These are phyloP conservation scores for Epichloe uncinata DNA, from an alignment of 2,329 filamentous ascomycete species.

Conservation along the genomic window DNA sequence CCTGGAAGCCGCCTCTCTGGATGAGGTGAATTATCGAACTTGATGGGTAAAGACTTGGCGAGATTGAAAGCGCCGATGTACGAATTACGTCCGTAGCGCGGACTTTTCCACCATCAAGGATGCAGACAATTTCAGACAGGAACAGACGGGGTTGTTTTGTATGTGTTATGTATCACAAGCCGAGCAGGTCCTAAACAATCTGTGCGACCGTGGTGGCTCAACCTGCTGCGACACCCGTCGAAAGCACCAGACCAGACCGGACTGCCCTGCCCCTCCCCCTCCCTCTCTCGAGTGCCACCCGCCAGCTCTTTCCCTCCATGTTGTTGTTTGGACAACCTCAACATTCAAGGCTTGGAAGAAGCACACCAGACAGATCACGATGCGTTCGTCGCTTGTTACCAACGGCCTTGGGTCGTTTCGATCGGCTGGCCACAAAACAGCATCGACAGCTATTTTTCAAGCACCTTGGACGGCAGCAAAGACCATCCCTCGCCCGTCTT, in stretches of 20 bases:
- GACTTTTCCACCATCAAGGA: neutral
- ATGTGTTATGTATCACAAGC: neutral
- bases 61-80: slow-evolving; percentile 1
- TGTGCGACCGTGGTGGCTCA: neutral
- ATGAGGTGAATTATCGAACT: neutral
- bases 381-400: slow-evolving; percentile 5
- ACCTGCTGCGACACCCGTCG: neutral
- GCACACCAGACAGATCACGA: neutral
- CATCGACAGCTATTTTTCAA: neutral
- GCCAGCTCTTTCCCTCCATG: neutral
- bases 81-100: no score
- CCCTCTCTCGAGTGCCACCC: neutral
- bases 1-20: neutral
- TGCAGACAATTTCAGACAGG: no score
- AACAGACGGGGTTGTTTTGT: neutral
- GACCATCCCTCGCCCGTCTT: neutral
- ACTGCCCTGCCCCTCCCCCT: neutral
- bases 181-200: neutral
- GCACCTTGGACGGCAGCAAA: slow-evolving; percentile 5
- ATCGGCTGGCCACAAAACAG: neutral
- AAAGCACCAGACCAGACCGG: neutral
- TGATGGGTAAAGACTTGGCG: neutral
- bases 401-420: slow-evolving; percentile 5
- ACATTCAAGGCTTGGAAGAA: neutral
- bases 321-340: neutral